Conservation (phyloP, 1,284 basidiomycete species). For the Cystobasidiaceae sp. region DNA sequence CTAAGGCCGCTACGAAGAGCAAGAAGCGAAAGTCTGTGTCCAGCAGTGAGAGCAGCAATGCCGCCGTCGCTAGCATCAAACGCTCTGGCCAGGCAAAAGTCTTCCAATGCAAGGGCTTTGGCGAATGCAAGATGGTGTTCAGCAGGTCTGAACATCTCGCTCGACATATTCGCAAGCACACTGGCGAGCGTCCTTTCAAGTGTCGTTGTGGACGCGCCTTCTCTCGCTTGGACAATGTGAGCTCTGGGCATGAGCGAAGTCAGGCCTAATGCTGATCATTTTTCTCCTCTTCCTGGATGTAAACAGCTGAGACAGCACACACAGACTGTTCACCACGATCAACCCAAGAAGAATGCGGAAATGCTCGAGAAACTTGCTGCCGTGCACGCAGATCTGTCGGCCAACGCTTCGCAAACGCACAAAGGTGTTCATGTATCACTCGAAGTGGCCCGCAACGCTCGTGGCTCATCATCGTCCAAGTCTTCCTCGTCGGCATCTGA, state of each 20-base stretch:
- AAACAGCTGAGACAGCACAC: slow-evolving; percentile 74
- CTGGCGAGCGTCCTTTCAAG: slow-evolving; percentile 59
- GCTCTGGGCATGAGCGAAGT: too few species aligned
- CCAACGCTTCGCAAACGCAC: slow-evolving; percentile 2
- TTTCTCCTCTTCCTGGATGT: neutral
- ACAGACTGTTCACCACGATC: slow-evolving; percentile 89
- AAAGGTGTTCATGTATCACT: neutral
- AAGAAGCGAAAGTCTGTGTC: slow-evolving; percentile 22
- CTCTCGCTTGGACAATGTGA: slow-evolving; percentile 81
- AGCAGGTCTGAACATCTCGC: slow-evolving; percentile 23
- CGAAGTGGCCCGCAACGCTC: neutral
- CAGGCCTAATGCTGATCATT: too few species aligned
- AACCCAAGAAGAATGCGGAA: slow-evolving; percentile 64
- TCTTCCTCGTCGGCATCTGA: neutral
- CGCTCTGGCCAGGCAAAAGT: slow-evolving; percentile 43
- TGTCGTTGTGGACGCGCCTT: slow-evolving; percentile 95
- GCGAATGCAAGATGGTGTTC: slow-evolving; percentile 19
- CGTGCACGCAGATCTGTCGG: slow-evolving; percentile 37
- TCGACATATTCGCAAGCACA: slow-evolving; percentile 26
- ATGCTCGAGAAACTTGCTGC: slow-evolving; percentile 33
- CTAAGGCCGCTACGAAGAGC: neutral
- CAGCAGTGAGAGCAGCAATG: neutral
- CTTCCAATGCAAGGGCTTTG: slow-evolving; percentile 21
- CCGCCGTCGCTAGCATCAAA: neutral
- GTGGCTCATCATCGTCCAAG: slow-evolving; percentile 3